Evolutionary conservation across 768 basidiomycete genomes (phyloP), one percentile per base, ranked within the genome.

Genomic region (Boletales sp.): DNA sequence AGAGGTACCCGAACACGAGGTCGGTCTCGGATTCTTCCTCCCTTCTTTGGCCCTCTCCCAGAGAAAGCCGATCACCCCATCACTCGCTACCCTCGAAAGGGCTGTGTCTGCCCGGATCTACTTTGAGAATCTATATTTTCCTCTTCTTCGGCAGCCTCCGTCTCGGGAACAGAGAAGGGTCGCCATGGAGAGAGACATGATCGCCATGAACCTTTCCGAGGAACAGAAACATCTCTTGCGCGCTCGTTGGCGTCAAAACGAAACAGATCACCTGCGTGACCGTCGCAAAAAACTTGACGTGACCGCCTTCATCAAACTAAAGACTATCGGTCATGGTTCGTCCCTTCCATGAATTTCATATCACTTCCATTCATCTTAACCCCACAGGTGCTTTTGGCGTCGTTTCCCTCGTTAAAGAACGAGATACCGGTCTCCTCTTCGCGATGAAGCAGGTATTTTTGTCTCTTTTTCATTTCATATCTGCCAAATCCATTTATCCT

Each of bases 301-400:
- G 43, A 87, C 82, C 59, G 87, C 87, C 28, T 97, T 97, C 70
- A 77, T 82, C 58, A 88, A 87, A 69, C 78, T 97, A 55, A 90
- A 95, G 77, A 92, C 90, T 43, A 94, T 96, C 63, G 94, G 94
- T 33, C 92, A 96, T 67, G 94, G 93, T 91, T 59, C 57, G 69
- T 58, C 35, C 31, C 42, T 56, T 63, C 55, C 51, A 59, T 49
- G 48, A 62, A 60, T 60, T 59, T 57, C 53, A 68, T 61, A 54
- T 51, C n/a, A 11, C 55, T 51, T 55, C 36, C 46, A 41, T 58
- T 57, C 62, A 67, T 61, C 54, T 50, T 64, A 64, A 62, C 57
- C 56, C 59, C 56, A 52, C 68, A 87, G 92, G 92, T 59, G 94
- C 94, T 10, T 97, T 99, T 70, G 95, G 94, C 1, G 94, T 97